These are phyloP conservation scores for Neopestalotiopsis sp. DNA, from an alignment of 2,329 filamentous ascomycete species.

Conservation along the genomic window DNA sequence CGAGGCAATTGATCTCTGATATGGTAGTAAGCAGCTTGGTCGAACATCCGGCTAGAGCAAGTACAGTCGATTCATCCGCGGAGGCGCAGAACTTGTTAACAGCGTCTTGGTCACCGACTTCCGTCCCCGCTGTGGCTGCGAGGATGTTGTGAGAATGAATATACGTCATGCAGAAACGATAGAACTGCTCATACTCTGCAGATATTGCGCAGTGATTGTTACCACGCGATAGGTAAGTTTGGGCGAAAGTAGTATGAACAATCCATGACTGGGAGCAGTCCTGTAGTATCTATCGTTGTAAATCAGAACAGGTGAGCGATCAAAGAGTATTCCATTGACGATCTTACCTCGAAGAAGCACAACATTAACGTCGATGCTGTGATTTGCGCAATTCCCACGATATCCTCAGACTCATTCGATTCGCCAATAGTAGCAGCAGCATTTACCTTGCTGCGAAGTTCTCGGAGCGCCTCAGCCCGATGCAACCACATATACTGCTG, in stretches of 20 bases:
- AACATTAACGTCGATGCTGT: neutral
- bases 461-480: neutral
- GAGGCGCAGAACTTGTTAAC: neutral
- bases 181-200: neutral
- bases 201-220: neutral
- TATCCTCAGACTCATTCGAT: neutral
- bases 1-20: neutral
- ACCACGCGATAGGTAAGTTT: neutral
- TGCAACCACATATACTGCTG: neutral
- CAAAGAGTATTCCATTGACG: neutral
- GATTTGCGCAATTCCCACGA: neutral
- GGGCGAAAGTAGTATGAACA: neutral
- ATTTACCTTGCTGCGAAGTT: neutral
- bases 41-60: neutral
- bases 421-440: neutral
- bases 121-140: neutral
- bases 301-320: neutral
- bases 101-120: neutral
- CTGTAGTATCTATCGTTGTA: neutral
- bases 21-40: neutral
- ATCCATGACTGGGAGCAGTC: neutral
- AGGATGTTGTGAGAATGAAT: neutral
- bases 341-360: conserved; percentile 7
- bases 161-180: neutral
- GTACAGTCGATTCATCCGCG: neutral